Evolutionary conservation across 2,329 filamentous ascomycete genomes (phyloP), one percentile per base, ranked within the genome.

Genomic region (Scorias spongiosa): DNA sequence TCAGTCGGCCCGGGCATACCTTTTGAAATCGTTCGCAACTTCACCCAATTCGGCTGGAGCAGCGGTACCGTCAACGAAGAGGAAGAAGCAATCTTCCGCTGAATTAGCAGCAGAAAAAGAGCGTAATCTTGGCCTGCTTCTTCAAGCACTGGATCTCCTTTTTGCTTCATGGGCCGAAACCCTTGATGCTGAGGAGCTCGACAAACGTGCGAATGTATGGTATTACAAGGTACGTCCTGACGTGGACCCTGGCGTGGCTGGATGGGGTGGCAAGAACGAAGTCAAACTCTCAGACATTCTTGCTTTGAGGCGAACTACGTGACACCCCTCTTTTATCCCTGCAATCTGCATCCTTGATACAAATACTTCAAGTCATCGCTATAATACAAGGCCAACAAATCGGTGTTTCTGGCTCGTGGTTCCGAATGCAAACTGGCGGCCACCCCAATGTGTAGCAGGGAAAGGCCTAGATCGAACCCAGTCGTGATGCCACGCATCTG

Each of bases 191-290:
- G 68, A 73, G 12, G 84, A 93, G 54, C 66, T 93, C 42, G 84
- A 93, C 57, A 71, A 72, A 48, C 74, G 78, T 46, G 83, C 84
- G 14, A 93, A 85, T 84, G 67, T 67, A 10, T 93, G 86, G 86
- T 93, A 93, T 61, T 68, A 81, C 1, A 71, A 74, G 17, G 76
- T 88, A 15, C 69, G 87, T 49, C 86, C 86, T 1, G 79, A 84
- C 15, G 81, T 93, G 2, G 78, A 83, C 46, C 64, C 70, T 45
- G 87, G 86, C 0, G 75, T 76, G 40, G 75, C 77, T 15, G 86
- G 87, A 1, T 93, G 86, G 86, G 86, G 86, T 26, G 82, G 81
- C 10, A 91, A 89, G 61, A 84, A 82, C 1, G 65, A 68, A 43
- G 67, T 93, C 26, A 77, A 69, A 51, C 59, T 93, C 30, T 65